phyloP scores from a whole-genome alignment of 2,329 filamentous ascomycete species.

The Diaporthe helianthi region DNA sequence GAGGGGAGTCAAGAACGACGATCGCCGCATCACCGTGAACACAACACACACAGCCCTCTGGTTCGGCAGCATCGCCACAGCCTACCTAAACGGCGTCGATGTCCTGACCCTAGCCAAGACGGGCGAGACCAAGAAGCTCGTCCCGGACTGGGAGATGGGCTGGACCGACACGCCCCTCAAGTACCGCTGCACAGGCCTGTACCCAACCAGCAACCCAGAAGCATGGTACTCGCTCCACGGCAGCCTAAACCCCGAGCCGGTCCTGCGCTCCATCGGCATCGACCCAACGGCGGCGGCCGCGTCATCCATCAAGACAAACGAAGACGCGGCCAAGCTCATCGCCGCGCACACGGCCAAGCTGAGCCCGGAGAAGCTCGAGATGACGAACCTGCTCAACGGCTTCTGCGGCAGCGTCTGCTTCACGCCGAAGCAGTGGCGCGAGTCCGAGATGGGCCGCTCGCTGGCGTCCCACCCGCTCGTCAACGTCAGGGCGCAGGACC shows the following conservation, averaged over 20 bases:
- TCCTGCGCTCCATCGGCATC: slow-evolving; percentile 54
- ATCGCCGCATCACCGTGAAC: slow-evolving; percentile 48
- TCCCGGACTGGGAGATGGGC: slow-evolving; percentile 49
- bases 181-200: slow-evolving; percentile 52
- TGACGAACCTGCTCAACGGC: slow-evolving; percentile 49
- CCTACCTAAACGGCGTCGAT: slow-evolving; percentile 48
- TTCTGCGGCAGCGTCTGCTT: slow-evolving; percentile 54
- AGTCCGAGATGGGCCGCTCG: slow-evolving; percentile 51
- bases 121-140: slow-evolving; percentile 42
- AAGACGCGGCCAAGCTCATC: slow-evolving; percentile 44
- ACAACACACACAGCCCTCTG: slow-evolving; percentile 55
- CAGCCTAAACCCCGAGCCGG: slow-evolving; percentile 51
- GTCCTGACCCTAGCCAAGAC: slow-evolving; percentile 41
- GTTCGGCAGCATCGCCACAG: slow-evolving; percentile 49
- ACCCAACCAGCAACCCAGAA: slow-evolving; percentile 53
- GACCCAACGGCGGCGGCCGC: slow-evolving; percentile 44
- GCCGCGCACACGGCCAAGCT: slow-evolving; percentile 43
- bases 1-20: slow-evolving; percentile 39
- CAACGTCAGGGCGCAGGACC: slow-evolving; percentile 46
- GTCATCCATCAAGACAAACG: slow-evolving; percentile 36
- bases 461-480: slow-evolving; percentile 51
- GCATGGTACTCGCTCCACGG: slow-evolving; percentile 60
- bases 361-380: slow-evolving; percentile 50
- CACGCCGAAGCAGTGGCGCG: slow-evolving; percentile 51
- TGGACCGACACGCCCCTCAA: slow-evolving; percentile 46